Base-by-base conservation (phyloP, 2,329 filamentous ascomycete genomes). In the Paraphaeosphaeria sporulosa region DNA sequence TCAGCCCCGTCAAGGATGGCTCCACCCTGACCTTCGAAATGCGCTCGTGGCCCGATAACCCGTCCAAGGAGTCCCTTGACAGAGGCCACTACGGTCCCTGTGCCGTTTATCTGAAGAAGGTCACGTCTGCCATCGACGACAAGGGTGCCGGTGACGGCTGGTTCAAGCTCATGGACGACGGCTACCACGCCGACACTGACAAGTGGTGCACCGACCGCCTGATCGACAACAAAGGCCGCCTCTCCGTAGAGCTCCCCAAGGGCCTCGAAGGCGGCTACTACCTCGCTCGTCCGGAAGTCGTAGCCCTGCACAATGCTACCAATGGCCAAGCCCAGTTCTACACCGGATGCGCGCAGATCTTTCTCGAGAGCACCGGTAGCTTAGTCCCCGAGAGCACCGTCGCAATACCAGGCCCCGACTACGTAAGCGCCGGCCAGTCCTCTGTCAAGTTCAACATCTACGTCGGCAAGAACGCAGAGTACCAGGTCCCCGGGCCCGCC, bases 161-260 rank as follows among this genome's bases (percentile, higher is more conserved):
- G 91, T 91, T 93, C 83, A 93, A 93, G 83, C 86, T 93, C 72
- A 92, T 85, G 82, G 85, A 91, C 59, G 84, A 89, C 54, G 89
- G 88, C 48, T 91, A 90, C 76, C 83, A 90, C 67, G 73, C 78
- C 5, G 66, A 73, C 5, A 80, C 81, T 1, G 74, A 80, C 30
- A 80, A 86, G 72, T 93, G 90, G 89, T 92, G 90, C 77, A 89
- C 88, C 3, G 86, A 91, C 71, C 87, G 86, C 61, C 81, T 93
- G 60, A 89, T 89, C 60, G 82, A 79, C 56, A 87, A 87, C 76
- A 82, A 87, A 23, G 90, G 90, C 15, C 81, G 87, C 19, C 78
- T 93, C 13, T 87, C 86, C 4, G 83, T 91, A 59, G 78, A 82
- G 21, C 80, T 93, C 3, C 90, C 90, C 8, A 69, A 78, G 1